These are phyloP conservation scores for Rhynchosporium graminicola DNA, from an alignment of 2,329 filamentous ascomycete species.

Conservation along the genomic window DNA sequence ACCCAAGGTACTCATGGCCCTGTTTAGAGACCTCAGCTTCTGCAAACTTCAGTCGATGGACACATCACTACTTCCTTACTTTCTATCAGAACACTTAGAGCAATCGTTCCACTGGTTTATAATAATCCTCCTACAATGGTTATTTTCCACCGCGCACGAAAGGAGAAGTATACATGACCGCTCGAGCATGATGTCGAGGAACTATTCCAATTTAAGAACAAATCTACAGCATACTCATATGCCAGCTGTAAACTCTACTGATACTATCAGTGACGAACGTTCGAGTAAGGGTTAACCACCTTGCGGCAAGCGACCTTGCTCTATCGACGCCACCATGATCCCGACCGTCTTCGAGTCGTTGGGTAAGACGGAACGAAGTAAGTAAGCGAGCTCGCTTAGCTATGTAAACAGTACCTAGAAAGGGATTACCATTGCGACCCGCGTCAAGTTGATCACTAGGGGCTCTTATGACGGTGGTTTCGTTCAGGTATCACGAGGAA, in stretches of 20 bases:
- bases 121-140: no score
- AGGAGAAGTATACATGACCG: not conserved
- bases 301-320: not conserved
- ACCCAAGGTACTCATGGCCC: no score
- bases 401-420: not conserved
- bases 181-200: not conserved
- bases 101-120: no score
- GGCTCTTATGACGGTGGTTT: no score
- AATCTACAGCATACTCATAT: no score
- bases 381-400: slow-evolving; percentile 4
- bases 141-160: not conserved
- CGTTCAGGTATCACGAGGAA: no score
- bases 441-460: not conserved
- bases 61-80: no score
- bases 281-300: not conserved
- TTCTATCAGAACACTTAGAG: no score
- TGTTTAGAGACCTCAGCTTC: no score
- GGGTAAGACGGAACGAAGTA: not conserved
- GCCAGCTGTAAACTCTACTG: no score
- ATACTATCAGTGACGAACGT: no score
- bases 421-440: not conserved
- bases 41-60: no score
- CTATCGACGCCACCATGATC: not conserved
- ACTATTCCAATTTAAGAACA: not conserved
- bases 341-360: not conserved